These are phyloP conservation scores for Suillus occidentalis DNA, from an alignment of 768 basidiomycete genomes.

Conservation along the genomic window DNA sequence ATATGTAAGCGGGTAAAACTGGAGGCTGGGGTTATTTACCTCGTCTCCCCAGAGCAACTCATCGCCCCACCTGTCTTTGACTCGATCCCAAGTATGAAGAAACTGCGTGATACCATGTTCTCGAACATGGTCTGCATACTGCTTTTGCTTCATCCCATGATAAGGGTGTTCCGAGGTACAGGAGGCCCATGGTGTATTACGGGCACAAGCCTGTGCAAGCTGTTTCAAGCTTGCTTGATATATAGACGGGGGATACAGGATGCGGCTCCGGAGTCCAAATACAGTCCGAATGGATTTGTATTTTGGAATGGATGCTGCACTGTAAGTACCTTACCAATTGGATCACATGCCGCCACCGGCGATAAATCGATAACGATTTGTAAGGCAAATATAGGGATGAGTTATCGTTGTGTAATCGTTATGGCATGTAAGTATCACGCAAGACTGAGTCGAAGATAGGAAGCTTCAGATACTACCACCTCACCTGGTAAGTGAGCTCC, in stretches of 20 bases:
- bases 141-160: slow-evolving; percentile 88
- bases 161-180: slow-evolving; percentile 91
- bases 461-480: neutral
- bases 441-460: neutral
- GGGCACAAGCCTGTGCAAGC: slow-evolving; percentile 5
- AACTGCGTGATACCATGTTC: slow-evolving; percentile 95
- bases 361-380: slow-evolving; percentile 8
- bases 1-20: neutral
- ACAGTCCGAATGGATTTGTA: slow-evolving; percentile 1
- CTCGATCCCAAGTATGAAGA: slow-evolving; percentile 86
- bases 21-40: slow-evolving; percentile 44
- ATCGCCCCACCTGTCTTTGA: slow-evolving; percentile 90
- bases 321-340: neutral
- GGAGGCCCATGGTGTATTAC: slow-evolving; percentile 71
- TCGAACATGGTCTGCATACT: slow-evolving; percentile 86
- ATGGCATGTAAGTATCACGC: neutral
- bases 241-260: neutral
- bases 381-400: slow-evolving; percentile 1
- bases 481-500: neutral
- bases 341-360: neutral
- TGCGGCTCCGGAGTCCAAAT: slow-evolving; percentile 5
- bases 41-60: slow-evolving; percentile 98
- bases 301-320: slow-evolving; percentile 1
- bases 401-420: neutral
- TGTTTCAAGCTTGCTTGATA: neutral